Evolutionary conservation across 306 rosid species (phyloP), one percentile per base, ranked within the genome.

Genomic region (Trifolium fragiferum): DNA sequence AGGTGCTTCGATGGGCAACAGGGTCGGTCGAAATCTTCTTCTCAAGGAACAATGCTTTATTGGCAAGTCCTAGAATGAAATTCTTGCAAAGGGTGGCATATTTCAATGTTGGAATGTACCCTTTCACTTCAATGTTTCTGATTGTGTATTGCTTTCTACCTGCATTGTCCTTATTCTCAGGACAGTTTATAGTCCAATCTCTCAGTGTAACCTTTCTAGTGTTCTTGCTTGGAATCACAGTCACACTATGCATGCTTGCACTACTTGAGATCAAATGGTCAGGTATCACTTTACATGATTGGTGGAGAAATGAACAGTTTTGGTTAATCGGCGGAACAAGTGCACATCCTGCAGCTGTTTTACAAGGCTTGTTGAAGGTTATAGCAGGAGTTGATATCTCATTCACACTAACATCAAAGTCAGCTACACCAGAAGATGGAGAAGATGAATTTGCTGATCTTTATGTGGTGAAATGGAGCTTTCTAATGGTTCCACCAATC

Each of bases 241-340:
- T 88, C 81, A 89, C 96, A 3, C 62, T 92, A 53, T 92, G 96
- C 82, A 37, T 92, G 78, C 89, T 92, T 5, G 96, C 97, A 61
- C 54, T 92, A 18, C 89, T 92, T 0, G 97, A 92, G 84, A 86
- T 92, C 84, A 86, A 78, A 57, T 92, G 97, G 97, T 82, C 97
- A n/a, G 91, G 91, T 19, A 92, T 92, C 72, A 92, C 91, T 2
- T 74, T 92, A 9, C 96, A 92, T 40, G 93, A 92, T 1, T 92
- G 96, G 97, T 92, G 97, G 97, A 72, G 97, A 68, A 92, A 92
- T 23, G 97, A 92, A 23, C 97, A 92, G 65, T 92, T 92, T 75
- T 92, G 97, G 97, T 62, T 92, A 20, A 92, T 92, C 4, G 97
- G 97, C 0, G 97, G 97, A 51, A 92, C 97, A 3, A 92, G 97